Percentiles rank a stretch among this genome's conserved stretches.
Evolutionary conservation across 2,329 filamentous ascomycete genomes (phyloP).

Genomic region (Colletotrichum incanum): DNA sequence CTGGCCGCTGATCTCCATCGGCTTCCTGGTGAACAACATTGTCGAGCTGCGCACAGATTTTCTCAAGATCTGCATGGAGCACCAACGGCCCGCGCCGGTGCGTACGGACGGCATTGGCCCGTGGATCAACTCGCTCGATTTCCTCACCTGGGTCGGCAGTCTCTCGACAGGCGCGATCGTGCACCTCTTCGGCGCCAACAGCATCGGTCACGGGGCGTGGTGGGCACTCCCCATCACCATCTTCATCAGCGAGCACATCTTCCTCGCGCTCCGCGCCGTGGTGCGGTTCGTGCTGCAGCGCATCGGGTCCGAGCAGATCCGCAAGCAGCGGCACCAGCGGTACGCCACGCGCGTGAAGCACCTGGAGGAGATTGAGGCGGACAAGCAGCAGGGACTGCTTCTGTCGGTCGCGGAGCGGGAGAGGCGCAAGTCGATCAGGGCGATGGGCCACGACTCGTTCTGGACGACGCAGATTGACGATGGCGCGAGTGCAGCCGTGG

Average conservation of each 20-base stretch:
- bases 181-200: constrained; percentile 77
- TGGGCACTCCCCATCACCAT: constrained; percentile 79
- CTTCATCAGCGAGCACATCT: constrained; percentile 81
- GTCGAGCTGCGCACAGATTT: constrained; percentile 84
- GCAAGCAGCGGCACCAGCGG: constrained; percentile 56
- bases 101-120: constrained; percentile 83
- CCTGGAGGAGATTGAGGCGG: constrained; percentile 59
- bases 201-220: constrained; percentile 69
- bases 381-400: constrained; percentile 52
- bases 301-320: constrained; percentile 58
- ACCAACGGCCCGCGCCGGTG: constrained; percentile 78
- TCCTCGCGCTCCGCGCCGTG: constrained; percentile 71
- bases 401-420: constrained; percentile 56
- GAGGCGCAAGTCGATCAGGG: constrained; percentile 56
- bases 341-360: constrained; percentile 56
- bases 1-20: constrained; percentile 81
- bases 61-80: constrained; percentile 82
- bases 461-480: constrained; percentile 61
- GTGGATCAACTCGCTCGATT: constrained; percentile 78
- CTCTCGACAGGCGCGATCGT: constrained; percentile 81
- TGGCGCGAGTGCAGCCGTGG: constrained; percentile 54
- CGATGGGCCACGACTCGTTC: constrained; percentile 53
- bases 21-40: constrained; percentile 84
- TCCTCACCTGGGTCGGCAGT: constrained; percentile 81
- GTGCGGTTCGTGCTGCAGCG: constrained; percentile 56